Base-by-base conservation (phyloP, 176 grass and related monocot genomes). In the Bonia amplexicaulis region DNA sequence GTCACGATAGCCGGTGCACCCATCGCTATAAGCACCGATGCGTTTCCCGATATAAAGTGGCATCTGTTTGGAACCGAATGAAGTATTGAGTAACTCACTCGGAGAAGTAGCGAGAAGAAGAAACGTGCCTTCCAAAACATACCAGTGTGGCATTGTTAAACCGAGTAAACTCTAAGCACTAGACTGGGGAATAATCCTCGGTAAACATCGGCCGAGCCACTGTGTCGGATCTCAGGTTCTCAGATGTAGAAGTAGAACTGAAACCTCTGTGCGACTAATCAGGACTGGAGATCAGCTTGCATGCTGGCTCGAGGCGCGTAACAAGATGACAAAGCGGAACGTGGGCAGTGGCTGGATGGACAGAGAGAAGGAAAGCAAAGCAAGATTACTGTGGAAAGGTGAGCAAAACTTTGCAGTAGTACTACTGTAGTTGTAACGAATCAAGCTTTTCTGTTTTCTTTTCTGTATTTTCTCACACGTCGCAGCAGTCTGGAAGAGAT, bases 281-380 rank as follows among this genome's bases (percentile, higher is more conserved):
- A 2, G 51, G 77, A 45, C 1, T 39, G 0, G 31, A 67, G 78
- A 80, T 67, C 7, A 33, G 20, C 20, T 9, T 15, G 44, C 2
- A 2, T 13, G 29, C 15, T 29, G 67, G 74, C 73, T 82, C 59
- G 82, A 26, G 33, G 20, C 14, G 51, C 59, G 9, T 17, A 48
- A 60, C 54, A 61, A 19, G 19, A 22, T 66, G 35, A 42, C 67
- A 82, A 90, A 84, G 87, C 55, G 39, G 79, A 25, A 27, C 1
- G 61, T 20, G 76, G 41, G 59, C 25, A 5, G 78, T 3, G 76
- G 3, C 23, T 5, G 33, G 25, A 35, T 14, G 19, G 17, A 12
- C 20, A 64, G 19, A 22, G 12, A 12, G 23, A 52, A 80, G 22
- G 11, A 58, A 58, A 71, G 37, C 51, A 0, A 45, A 82, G 62